Conservation (phyloP, 2,329 filamentous ascomycete species). For the Colletotrichum lupini region DNA sequence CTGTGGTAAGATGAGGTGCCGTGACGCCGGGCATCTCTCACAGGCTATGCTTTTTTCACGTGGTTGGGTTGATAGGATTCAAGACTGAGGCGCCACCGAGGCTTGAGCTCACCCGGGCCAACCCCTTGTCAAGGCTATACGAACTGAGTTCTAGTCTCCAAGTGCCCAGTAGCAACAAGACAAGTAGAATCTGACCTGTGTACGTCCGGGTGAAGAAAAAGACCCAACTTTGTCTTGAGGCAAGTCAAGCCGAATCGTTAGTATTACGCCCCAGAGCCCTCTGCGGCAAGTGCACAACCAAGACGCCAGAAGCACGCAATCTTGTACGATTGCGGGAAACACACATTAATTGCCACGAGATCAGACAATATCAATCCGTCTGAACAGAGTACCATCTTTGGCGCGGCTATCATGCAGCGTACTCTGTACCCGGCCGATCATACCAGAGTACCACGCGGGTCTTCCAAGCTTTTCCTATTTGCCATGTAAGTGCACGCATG, state of each 20-base stretch:
- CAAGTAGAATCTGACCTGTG: not conserved
- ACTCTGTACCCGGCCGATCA: not conserved
- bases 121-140: not conserved
- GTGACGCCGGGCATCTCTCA: not conserved
- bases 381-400: not conserved
- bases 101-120: not conserved
- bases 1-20: not conserved
- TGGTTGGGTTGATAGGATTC: constrained; percentile 5
- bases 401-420: not conserved
- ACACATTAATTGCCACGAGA: not conserved
- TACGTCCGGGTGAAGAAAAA: not conserved
- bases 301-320: constrained; percentile 19
- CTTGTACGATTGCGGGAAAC: not conserved
- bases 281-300: not conserved
- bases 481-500: not conserved
- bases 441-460: constrained; percentile 8
- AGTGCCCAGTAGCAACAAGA: not conserved
- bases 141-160: not conserved
- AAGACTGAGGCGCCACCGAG: not conserved
- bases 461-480: not conserved
- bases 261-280: not conserved
- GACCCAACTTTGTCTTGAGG: not conserved
- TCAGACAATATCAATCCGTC: not conserved
- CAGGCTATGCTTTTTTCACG: not conserved
- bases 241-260: not conserved